Evolutionary conservation across 2,329 filamentous ascomycete genomes (phyloP), one percentile per base, ranked within the genome.

Genomic region (Colletotrichum liriopes): DNA sequence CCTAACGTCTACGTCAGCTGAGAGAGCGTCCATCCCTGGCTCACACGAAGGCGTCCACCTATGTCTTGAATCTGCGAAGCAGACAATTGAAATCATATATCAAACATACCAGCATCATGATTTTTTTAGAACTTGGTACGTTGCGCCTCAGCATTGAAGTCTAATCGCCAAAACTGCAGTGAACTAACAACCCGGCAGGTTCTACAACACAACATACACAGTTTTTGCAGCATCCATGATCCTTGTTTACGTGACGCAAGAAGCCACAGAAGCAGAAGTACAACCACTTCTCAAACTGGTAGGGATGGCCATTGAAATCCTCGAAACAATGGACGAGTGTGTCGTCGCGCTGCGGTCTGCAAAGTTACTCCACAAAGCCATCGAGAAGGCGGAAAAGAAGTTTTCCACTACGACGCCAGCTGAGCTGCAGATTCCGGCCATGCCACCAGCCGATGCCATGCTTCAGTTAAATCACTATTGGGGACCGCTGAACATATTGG

Each of bases 201-300:
- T 78, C 64, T 78, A 79, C 65, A 79, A 79, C 62, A 79, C 77
- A 2, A 79, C 77, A 11, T 79, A 79, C 64, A 77, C 75, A 1
- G 74, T 77, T 23, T 79, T 79, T 47, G 77, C 78, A 5, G 76
- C 78, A 14, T 78, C 78, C 23, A 75, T 79, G 41, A 76, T 79
- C 41, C 73, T 79, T 14, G 75, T 79, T 3, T 78, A 79, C 72
- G 65, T 75, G 49, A 76, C 73, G 26, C 75, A 77, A 43, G 75
- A 77, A 49, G 66, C 75, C 2, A 67, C 65, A 16, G 74, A 77
- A 49, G 54, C 54, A 8, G 75, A 75, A 14, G 63, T 74, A 11
- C 59, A 74, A 8, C 63, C 73, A 1, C 74, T 78, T 1, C 59
- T 78, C 1, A 58, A 72, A 16, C 59, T 75, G 2, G 75, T 78